Conservation (phyloP, 495 filamentous ascomycete genomes). For the Aeminium ludgeri region DNA sequence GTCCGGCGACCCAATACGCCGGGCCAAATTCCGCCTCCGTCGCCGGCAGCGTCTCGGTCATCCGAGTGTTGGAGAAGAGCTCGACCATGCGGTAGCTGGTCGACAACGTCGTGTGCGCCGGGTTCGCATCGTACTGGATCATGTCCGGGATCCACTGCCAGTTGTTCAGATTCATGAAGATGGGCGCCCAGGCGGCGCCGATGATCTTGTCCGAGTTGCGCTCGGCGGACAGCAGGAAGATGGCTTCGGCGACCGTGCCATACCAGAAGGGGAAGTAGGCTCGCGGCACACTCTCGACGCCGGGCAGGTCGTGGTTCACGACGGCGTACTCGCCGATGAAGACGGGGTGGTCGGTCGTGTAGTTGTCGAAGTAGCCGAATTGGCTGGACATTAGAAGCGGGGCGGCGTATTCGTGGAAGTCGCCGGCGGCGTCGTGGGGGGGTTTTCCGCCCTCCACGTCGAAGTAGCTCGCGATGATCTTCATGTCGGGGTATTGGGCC, state of each 20-base stretch:
- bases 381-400: conserved; percentile 33
- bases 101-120: conserved; percentile 20
- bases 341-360: conserved; percentile 13
- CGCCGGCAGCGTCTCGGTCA: conserved; percentile 39
- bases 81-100: conserved; percentile 32
- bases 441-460: background rate
- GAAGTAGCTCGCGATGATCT: conserved; percentile 32
- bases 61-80: conserved; percentile 30
- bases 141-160: conserved; percentile 24
- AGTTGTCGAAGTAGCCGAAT: conserved; percentile 41
- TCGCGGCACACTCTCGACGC: conserved; percentile 19
- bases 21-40: conserved; percentile 24
- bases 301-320: conserved; percentile 32
- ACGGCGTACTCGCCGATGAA: conserved; percentile 27
- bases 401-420: conserved; percentile 30
- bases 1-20: conserved; percentile 41
- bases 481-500: conserved; percentile 42
- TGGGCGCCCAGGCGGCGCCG: conserved; percentile 20
- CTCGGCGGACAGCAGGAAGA: conserved; percentile 51
- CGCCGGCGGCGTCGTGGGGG: conserved; percentile 12
- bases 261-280: conserved; percentile 32
- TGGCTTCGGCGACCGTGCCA: conserved; percentile 45
- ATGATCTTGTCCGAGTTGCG: conserved; percentile 39
- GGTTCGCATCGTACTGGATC: conserved; percentile 22
- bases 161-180: conserved; percentile 22